These are phyloP conservation scores for Purshia tridentata DNA, from an alignment of 306 rosid species.

Conservation along the genomic window DNA sequence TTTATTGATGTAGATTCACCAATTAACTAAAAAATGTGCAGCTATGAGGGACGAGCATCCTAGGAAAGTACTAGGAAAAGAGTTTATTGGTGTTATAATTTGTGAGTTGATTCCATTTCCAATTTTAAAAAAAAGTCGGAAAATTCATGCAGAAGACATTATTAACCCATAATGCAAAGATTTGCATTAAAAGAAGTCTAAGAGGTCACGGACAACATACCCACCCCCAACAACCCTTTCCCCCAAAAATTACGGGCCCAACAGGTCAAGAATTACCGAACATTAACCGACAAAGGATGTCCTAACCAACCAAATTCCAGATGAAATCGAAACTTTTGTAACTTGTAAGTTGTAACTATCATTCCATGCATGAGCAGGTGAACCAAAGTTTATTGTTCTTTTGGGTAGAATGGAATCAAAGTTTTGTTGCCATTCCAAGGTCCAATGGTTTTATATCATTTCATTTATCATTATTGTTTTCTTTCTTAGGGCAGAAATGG, in stretches of 20 bases:
- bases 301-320: background rate
- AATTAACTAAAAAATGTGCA: no score
- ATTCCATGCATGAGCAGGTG: background rate
- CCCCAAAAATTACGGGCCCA: conserved; percentile 10
- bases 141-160: background rate
- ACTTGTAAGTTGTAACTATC: background rate
- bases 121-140: no score
- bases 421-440: background rate
- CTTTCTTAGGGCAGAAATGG: no score
- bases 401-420: conserved; percentile 13
- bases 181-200: background rate
- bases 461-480: no score
- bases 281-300: background rate
- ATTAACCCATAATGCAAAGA: background rate
- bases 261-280: background rate
- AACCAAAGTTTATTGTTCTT: background rate
- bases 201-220: conserved; percentile 9
- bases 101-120: background rate
- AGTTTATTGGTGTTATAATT: background rate
- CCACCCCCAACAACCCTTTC: background rate
- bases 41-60: background rate
- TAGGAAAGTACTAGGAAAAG: background rate
- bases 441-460: no score
- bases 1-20: background rate
- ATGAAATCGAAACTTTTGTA: background rate